Evolutionary conservation across 192 early-diverging fungal genomes (phyloP), one percentile per base, ranked within the genome.

Genomic region (Gamsiella multidivaricata): DNA sequence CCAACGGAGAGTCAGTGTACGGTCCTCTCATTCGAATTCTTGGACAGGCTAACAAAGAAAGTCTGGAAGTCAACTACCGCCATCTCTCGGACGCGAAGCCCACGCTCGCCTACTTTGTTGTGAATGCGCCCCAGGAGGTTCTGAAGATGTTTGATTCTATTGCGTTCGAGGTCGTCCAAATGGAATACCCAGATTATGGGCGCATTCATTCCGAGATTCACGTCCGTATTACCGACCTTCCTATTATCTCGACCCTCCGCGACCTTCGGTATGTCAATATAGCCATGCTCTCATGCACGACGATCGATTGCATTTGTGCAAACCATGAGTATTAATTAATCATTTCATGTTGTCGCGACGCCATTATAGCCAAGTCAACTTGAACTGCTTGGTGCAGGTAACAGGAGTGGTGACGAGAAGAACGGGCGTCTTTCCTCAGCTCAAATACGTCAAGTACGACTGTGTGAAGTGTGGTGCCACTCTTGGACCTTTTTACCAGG

Each of bases 371-470:
- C 96, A 98, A 84, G 79, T 85, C 23, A 93, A 98, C 81, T 82
- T 99, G 42, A 98, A 98, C 85, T 93, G 91, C 43, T 84, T 99
- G 22, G 92, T 99, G 33, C 88, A 94, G 22, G 91, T 99, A 8
- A 85, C 89, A 32, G 97, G 97, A 62, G 95, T 97, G 0, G 95
- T 99, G 10, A 97, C 94, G 6, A 84, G 94, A 23, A 91, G 97
- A 58, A 95, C 96, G 2, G 93, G 93, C 29, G 96, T 99, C 17
- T 99, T 97, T 71, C 96, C 97, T 33, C 97, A 99, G 81, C 87
- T 99, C 50, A 98, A 96, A 81, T 95, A 94, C 72, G 94, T 98
- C 42, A 97, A 96, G 81, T 98, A 94, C 76, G 92, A 96, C 82
- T 99, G 97, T 71, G 88, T 85, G 36, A 97, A 97, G 84, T 99